Evolutionary conservation across 192 early-diverging fungal genomes (phyloP), one percentile per base, ranked within the genome.

Genomic region (Coemansia sp.): DNA sequence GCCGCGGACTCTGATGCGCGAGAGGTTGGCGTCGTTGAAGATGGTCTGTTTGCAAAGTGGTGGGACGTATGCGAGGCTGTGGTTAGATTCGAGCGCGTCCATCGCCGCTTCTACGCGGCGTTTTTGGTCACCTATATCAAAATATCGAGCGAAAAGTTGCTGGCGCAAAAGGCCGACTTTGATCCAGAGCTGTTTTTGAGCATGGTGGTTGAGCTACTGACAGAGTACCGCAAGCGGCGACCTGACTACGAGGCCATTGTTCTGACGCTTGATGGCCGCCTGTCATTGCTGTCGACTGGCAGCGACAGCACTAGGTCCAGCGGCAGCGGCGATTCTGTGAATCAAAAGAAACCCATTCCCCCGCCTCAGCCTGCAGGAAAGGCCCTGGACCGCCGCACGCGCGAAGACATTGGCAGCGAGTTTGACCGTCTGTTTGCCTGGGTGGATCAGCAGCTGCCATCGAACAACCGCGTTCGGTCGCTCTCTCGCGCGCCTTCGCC

Each of bases 381-480:
- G 30, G 40, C 8, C 15, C 71, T 80, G 20, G 76, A 78, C 39
- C 71, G 74, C 38, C 74, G 75, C 47, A 74, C 74, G 29, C 75
- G 83, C 44, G 83, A 84, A 55, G 83, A 84, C 34, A 84, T 84
- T 66, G 83, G 83, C 62, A 63, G 78, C 59, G 83, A 84, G 62
- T 84, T 84, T 62, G 83, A 84, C 66, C 83, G 78, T 5, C 68
- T 84, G 35, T 84, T 75, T 65, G 77, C 75, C 11, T 82, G 80
- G 80, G 80, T 82, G 15, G 80, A 82, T 59, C 70, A 76, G 80
- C 74, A 82, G 65, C 68, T 77, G 47, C 80, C 74, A n/a, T 18
- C 50, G 16, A 62, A 64, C 20, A 82, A 76, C 49, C 65, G 58
- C 4, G 70, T 82, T 44, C 45, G 74, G 45, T 58, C 74, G 15